Conservation (phyloP, 495 filamentous ascomycete genomes). For the Mycothermus thermophilus region DNA sequence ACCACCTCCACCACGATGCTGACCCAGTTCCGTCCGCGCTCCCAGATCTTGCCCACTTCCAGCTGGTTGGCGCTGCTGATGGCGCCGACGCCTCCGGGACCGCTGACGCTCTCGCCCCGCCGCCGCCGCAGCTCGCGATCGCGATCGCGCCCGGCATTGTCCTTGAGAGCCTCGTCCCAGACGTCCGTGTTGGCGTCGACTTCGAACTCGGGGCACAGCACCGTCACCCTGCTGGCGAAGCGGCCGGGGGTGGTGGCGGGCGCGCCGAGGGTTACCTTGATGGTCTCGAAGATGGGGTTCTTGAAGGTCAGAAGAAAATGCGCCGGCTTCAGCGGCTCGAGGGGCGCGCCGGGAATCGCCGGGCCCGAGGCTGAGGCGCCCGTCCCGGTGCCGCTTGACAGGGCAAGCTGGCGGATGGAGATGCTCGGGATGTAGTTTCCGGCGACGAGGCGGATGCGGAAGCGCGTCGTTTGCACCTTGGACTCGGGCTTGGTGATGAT, state of each 20-base stretch:
- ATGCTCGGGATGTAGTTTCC: conserved; percentile 79
- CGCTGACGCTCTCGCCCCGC: conserved; percentile 24
- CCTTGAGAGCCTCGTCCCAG: conserved; percentile 78
- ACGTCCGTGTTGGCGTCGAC: conserved; percentile 90
- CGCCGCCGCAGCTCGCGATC: conserved; percentile 24
- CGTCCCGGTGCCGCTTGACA: conserved; percentile 15
- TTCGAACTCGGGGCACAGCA: conserved; percentile 88
- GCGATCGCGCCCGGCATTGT: conserved; percentile 19
- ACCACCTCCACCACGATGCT: conserved; percentile 83
- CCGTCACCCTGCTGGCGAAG: conserved; percentile 67
- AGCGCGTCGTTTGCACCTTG: conserved; percentile 73
- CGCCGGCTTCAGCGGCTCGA: conserved; percentile 53
- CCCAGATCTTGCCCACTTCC: conserved; percentile 90
- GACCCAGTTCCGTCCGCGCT: conserved; percentile 88
- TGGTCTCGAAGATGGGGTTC: conserved; percentile 85
- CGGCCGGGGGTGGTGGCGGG: conserved; percentile 66
- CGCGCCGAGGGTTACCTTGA: conserved; percentile 78
- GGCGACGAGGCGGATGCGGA: conserved; percentile 79
- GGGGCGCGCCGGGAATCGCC: conserved; percentile 14
- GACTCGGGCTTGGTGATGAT: conserved; percentile 91
- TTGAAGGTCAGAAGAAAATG: conserved; percentile 80
- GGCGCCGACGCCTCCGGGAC: too few relatives aligned
- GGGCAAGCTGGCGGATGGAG: conserved; percentile 48
- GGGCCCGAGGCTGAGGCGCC: conserved; percentile 1
- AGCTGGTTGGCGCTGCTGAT: conserved; percentile 40